Evolutionary conservation across 805 yeast genomes (phyloP).

Genomic region (Lipomyces yamanashiensis): DNA sequence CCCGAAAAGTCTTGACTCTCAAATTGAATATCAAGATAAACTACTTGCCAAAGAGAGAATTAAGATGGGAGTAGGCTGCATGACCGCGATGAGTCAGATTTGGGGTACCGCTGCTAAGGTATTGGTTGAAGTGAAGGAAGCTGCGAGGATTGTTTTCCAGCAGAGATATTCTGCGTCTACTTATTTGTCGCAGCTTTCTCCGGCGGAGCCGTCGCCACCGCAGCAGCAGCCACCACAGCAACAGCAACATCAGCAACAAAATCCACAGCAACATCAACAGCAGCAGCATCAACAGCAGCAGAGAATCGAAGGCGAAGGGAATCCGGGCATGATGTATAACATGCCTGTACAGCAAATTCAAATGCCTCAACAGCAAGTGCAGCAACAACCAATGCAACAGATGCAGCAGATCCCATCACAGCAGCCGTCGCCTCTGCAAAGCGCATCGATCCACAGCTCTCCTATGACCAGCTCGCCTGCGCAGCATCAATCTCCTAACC

Average conservation of each 20-base stretch:
- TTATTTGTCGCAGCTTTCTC: neutral
- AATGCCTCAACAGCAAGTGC: too few species aligned
- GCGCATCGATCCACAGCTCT: too few species aligned
- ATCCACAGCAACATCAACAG: too few species aligned
- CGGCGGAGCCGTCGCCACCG: neutral
- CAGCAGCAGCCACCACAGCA: neutral
- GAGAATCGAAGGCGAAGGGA: too few species aligned
- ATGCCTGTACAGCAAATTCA: too few species aligned
- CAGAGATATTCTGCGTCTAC: slow-evolving; percentile 13
- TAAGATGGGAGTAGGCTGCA: slow-evolving; percentile 15
- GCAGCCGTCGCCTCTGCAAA: too few species aligned
- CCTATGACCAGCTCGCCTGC: too few species aligned
- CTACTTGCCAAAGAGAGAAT: slow-evolving; percentile 18
- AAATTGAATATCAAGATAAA: slow-evolving; percentile 1
- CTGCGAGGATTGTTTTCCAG: slow-evolving; percentile 15
- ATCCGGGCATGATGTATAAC: neutral
- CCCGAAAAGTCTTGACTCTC: slow-evolving; percentile 3
- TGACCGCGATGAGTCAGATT: slow-evolving; percentile 13
- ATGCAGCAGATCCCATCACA: too few species aligned
- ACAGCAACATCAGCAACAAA: neutral
- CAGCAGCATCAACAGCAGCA: neutral
- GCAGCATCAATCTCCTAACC: too few species aligned
- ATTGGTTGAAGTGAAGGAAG: slow-evolving; percentile 16
- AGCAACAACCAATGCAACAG: too few species aligned
- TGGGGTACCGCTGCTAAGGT: slow-evolving; percentile 25